A percentile compares a stretch with the other conserved stretches of the same genome.
These are phyloP conservation scores for Aspergillus melleus DNA, from an alignment of 2,329 filamentous ascomycete species.

Conservation along the genomic window DNA sequence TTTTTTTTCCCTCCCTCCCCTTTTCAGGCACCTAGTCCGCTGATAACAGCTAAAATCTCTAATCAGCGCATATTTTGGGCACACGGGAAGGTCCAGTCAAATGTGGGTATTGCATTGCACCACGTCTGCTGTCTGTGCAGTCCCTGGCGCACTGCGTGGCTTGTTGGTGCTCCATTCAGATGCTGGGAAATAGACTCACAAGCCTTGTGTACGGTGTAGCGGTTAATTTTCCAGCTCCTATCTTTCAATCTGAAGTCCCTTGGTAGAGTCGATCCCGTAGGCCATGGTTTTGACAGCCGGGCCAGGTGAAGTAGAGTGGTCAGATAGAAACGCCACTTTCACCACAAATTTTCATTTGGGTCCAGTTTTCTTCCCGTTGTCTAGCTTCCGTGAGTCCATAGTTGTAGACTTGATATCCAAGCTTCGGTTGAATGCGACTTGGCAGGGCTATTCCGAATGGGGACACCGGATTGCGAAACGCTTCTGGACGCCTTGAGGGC, in stretches of 20 bases:
- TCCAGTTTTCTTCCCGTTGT: not conserved
- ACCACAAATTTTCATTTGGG: not conserved
- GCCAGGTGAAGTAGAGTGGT: not conserved
- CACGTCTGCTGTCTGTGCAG: not conserved
- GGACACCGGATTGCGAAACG: constrained; percentile 14
- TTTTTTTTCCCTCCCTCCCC: not conserved
- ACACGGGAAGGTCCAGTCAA: constrained; percentile 1
- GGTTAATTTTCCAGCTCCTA: not conserved
- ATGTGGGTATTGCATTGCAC: not conserved
- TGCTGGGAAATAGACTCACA: not conserved
- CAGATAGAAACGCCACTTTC: not conserved
- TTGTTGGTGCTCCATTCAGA: not conserved
- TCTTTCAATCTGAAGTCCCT: not conserved
- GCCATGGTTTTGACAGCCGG: not conserved
- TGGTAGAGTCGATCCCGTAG: not conserved
- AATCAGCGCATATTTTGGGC: not conserved
- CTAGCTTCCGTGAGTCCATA: constrained; percentile 1
- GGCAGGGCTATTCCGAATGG: constrained; percentile 16
- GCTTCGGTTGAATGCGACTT: constrained; percentile 9
- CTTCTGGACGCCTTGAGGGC: not conserved
- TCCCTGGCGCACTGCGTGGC: constrained; percentile 1
- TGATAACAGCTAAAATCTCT: not conserved
- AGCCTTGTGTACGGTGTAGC: not conserved
- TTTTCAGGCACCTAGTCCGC: not conserved
- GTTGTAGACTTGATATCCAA: not conserved